Evolutionary conservation across 2,329 filamentous ascomycete genomes (phyloP), one percentile per base, ranked within the genome.

Genomic region (Dactylonectria estremocensis): DNA sequence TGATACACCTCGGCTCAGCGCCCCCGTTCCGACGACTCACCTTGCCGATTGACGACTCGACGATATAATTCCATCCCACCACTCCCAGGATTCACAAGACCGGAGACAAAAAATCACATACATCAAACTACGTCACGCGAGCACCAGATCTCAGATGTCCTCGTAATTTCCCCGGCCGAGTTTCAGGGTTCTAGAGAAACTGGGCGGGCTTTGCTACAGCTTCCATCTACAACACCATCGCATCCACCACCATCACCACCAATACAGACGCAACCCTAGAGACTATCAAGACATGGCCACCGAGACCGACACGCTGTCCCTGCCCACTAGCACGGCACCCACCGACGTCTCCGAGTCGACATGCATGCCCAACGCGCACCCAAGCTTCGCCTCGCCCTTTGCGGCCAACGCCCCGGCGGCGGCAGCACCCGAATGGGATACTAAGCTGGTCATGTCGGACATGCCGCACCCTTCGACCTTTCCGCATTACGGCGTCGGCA

Each of bases 241-340:
- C 50, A 14, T 20, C 50, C 31, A 6, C 28, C 13, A 22, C 20
- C n/a, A 14, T 20, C 31, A 62, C 22, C 59, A 28, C 24, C 48
- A 20, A 22, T 8, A 5, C 7, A 28, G 24, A 28, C 24, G 7
- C 24, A 28, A 28, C 24, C 24, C 24, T 28, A 28, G 24, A 7
- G 24, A 5, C 48, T 22, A 61, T 11, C 58, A 54, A 68, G 14
- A 54, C 69, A 79, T 79, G 77, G 71, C 75, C 18, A 79, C 78
- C 72, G 76, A 80, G 45, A 80, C 78, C 40, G 78, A 80, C 43
- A 78, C 77, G 13, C 53, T 78, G 37, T 79, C 76, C 53, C 64
- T 79, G 31, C 77, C 77, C 16, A 76, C 78, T 10, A 77, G 77
- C 43, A 79, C 78, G 16, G 77, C 75, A 24, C 74, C 79, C 20